Conservation (phyloP, 2,329 filamentous ascomycete genomes). For the Pseudogymnoascus sp. region DNA sequence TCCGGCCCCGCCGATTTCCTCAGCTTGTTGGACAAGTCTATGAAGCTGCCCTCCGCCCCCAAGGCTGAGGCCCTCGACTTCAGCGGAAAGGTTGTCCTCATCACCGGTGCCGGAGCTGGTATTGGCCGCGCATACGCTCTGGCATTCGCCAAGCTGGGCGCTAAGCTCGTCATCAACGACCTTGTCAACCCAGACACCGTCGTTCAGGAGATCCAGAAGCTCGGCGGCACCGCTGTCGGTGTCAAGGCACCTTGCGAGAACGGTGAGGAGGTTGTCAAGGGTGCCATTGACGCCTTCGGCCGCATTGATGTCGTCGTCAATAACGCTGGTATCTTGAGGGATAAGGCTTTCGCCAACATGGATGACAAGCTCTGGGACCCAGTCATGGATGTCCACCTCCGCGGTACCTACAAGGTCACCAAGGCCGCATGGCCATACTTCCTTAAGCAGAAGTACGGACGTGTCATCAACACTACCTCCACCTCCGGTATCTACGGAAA, state of each 20-base stretch:
- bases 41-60: constrained; percentile 68
- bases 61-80: constrained; percentile 72
- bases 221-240: constrained; percentile 82
- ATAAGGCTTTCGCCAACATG: constrained; percentile 99
- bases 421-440: constrained; percentile 98
- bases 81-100: constrained; percentile 74
- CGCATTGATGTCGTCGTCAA: constrained; percentile 94
- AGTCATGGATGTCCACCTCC: constrained; percentile 85
- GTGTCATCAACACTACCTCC: constrained; percentile 92
- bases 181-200: constrained; percentile 86
- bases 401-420: constrained; percentile 92
- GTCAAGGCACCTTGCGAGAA: constrained; percentile 93
- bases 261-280: constrained; percentile 84
- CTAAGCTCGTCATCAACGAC: constrained; percentile 89
- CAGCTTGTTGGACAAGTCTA: constrained; percentile 72
- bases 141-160: constrained; percentile 78
- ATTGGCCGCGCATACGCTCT: constrained; percentile 88
- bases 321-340: constrained; percentile 94
- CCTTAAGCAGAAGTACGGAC: constrained; percentile 97
- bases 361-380: constrained; percentile 88
- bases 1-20: constrained; percentile 84
- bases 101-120: constrained; percentile 84
- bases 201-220: constrained; percentile 84
- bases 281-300: constrained; percentile 86
- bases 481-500: constrained; percentile 98